phyloP scores from a whole-genome alignment of 306 rosid species.

The Acacia melanoxylon region DNA sequence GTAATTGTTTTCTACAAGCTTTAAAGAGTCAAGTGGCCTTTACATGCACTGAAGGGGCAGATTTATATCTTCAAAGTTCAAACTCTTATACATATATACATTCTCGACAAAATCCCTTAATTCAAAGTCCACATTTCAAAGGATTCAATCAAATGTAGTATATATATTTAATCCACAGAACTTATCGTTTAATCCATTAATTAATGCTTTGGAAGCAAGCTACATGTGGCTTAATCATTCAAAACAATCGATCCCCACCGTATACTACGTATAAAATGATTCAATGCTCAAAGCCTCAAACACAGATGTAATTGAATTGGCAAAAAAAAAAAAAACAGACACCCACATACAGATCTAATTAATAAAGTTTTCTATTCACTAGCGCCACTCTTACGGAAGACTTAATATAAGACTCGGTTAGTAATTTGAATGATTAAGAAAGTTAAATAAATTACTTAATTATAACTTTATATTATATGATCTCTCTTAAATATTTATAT shows the following conservation, averaged over 20 bases:
- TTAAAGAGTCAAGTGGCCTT: conserved; percentile 49
- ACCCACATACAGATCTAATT: too few relatives aligned
- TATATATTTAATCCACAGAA: not conserved
- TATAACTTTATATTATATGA: too few relatives aligned
- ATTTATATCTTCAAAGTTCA: not conserved
- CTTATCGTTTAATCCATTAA: conserved; percentile 2
- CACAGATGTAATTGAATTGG: too few relatives aligned
- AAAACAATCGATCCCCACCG: not conserved
- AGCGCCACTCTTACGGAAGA: too few relatives aligned
- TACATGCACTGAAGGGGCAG: conserved; percentile 46
- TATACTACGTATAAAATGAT: too few relatives aligned
- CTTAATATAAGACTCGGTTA: too few relatives aligned
- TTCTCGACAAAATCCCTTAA: not conserved
- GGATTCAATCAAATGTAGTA: not conserved
- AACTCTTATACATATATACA: not conserved
- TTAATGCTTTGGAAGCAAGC: not conserved
- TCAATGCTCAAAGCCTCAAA: too few relatives aligned
- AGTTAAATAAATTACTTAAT: too few relatives aligned
- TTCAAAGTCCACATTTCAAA: conserved; percentile 23
- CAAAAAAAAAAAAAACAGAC: too few relatives aligned
- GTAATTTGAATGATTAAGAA: too few relatives aligned
- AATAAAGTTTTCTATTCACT: too few relatives aligned
- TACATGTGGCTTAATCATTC: not conserved
- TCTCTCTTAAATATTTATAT: too few relatives aligned
- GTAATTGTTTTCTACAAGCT: not conserved